Base-by-base conservation (phyloP, 371 early-diverging fungal genomes). In the Lichtheimia ramosa region DNA sequence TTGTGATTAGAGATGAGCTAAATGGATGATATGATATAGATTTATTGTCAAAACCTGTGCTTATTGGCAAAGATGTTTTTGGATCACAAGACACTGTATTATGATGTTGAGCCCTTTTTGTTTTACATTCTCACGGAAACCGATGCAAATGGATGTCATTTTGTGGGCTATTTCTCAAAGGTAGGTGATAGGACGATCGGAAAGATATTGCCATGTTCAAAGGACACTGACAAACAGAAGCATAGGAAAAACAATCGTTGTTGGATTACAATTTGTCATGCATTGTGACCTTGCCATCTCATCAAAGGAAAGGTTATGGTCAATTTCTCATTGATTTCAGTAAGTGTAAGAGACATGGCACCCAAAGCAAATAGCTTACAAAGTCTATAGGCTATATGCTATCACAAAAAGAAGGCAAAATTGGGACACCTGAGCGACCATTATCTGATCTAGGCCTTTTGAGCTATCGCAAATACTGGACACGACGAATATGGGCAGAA, bases 161-260 rank as follows among this genome's bases (percentile, higher is more conserved):
- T 99, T 69, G 93, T 99, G 5, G 99, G 99, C 2, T 99, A 99
- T 67, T 99, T 99, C 78, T 97, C 97, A 24, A 99, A 99, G 81
- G 92, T 83, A 75, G 58, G 61, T 15, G n/a, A 8, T 42, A 7
- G 3, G 28, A 34, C 10, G 10, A 8, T 34, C 10, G 34, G 34
- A 8, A 10, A 8, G 34, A 34, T 7, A 34, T 34, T 34, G 34
- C 34, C 10, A 8, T 34, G 10, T 34, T 10, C 10, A 4, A 34
- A 34, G 34, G 34, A 8, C 34, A 34, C 34, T 34, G 34, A 34
- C 10, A 34, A 34, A 34, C 34, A 34, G 34, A 34, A 25, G 24
- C 46, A 52, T 53, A 90, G 87, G 99, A 99, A 75, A 99, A 99
- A 74, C 85, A 89, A 27, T 94, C 93, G 0, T 74, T 83, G 7